Evolutionary conservation across 2,329 filamentous ascomycete genomes (phyloP).

Genomic region (Epichloe bromicola): DNA sequence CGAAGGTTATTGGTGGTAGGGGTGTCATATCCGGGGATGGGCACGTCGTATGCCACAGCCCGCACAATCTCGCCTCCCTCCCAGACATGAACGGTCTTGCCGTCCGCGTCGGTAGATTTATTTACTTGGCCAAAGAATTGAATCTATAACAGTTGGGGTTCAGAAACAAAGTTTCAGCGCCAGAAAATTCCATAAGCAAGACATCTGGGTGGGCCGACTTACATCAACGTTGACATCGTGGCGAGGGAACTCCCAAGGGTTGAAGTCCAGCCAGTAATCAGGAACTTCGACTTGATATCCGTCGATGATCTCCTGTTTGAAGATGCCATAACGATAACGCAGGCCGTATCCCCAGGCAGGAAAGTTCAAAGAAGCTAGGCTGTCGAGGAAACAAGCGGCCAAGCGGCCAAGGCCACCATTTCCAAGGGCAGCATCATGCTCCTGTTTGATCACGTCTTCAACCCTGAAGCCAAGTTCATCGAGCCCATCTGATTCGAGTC

Average conservation of each 20-base stretch:
- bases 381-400: conserved; percentile 94
- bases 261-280: conserved; percentile 98
- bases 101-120: conserved; percentile 61
- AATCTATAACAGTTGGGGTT: conserved; percentile 34
- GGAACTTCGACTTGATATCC: conserved; percentile 97
- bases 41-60: conserved; percentile 86
- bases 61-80: conserved; percentile 87
- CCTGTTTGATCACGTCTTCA: conserved; percentile 87
- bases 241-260: conserved; percentile 95
- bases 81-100: conserved; percentile 66
- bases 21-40: conserved; percentile 82
- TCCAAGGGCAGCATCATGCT: conserved; percentile 90
- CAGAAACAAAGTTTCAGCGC: not conserved
- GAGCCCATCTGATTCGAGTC: conserved; percentile 56
- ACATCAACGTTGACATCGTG: conserved; percentile 89
- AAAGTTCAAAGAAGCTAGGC: conserved; percentile 84
- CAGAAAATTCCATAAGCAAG: not conserved
- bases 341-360: conserved; percentile 96
- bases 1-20: conserved; percentile 90
- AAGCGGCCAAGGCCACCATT: conserved; percentile 92
- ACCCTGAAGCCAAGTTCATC: conserved; percentile 87
- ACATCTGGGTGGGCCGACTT: conserved; percentile 15
- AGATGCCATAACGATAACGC: conserved; percentile 92
- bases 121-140: conserved; percentile 87
- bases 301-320: conserved; percentile 98